phyloP scores from a whole-genome alignment of 306 rosid species.

The Crotalaria pallida region DNA sequence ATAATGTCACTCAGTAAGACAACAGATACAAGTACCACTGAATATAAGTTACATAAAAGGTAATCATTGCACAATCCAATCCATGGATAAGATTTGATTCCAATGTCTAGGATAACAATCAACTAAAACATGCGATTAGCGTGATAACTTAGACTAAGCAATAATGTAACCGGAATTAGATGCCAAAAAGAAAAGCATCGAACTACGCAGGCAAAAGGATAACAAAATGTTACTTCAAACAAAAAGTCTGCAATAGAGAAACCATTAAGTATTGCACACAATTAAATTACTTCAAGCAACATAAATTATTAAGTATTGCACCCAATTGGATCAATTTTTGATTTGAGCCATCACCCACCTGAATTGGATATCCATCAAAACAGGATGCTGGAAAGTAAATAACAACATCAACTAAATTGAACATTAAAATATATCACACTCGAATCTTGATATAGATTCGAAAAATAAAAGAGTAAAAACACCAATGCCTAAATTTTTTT shows the following conservation, averaged over 20 bases:
- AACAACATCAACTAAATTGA: background rate
- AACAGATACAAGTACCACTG: background rate
- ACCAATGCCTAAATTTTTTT: background rate
- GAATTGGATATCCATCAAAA: conserved; percentile 6
- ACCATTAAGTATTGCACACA: background rate
- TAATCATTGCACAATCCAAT: background rate
- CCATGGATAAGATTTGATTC: background rate
- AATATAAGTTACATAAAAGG: background rate
- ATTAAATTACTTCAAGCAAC: background rate
- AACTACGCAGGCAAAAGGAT: background rate
- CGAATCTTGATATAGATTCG: background rate
- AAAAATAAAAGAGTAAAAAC: background rate
- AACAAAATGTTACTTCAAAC: background rate
- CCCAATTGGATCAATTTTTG: background rate
- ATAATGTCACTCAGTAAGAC: conserved; percentile 21
- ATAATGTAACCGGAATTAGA: background rate
- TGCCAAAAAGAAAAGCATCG: background rate
- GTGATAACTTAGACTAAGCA: background rate
- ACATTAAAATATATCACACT: background rate
- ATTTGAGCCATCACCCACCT: background rate
- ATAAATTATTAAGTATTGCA: too few species aligned
- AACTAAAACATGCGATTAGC: conserved; percentile 9
- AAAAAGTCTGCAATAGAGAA: background rate
- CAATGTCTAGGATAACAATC: background rate
- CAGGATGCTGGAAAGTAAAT: background rate